Conservation (phyloP, 352 stramenopile species). For the Bremia lactucae region DNA sequence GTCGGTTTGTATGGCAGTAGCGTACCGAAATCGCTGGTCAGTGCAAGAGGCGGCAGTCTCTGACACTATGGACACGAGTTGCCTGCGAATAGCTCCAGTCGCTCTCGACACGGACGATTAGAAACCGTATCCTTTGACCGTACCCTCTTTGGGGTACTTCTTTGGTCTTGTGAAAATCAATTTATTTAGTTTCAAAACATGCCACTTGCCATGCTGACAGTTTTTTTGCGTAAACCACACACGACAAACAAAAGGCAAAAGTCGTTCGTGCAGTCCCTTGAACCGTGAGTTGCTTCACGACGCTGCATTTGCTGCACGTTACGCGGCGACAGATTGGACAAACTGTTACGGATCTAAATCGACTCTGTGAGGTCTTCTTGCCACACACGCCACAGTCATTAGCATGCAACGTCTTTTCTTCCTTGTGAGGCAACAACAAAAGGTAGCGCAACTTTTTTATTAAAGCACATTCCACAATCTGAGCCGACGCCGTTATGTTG, state of each 20-base stretch:
- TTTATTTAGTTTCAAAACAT: too few species aligned
- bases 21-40: too few species aligned
- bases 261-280: slow-evolving; percentile 20
- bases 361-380: slow-evolving; percentile 16
- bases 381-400: slow-evolving; percentile 21
- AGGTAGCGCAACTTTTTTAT: slow-evolving; percentile 60
- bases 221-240: slow-evolving; percentile 44
- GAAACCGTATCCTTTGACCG: too few species aligned
- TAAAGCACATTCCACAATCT: slow-evolving; percentile 33
- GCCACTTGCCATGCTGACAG: slow-evolving; percentile 1
- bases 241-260: too few species aligned
- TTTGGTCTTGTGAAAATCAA: slow-evolving; percentile 3
- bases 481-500: slow-evolving; percentile 19
- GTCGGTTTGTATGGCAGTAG: too few species aligned
- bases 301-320: slow-evolving; percentile 37
- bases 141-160: too few species aligned
- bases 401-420: slow-evolving; percentile 8
- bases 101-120: too few species aligned
- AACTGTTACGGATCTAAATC: slow-evolving; percentile 11
- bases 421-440: slow-evolving; percentile 18
- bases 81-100: too few species aligned
- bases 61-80: too few species aligned
- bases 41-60: too few species aligned
- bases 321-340: slow-evolving; percentile 25
- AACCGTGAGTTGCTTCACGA: slow-evolving; percentile 37